These are phyloP conservation scores for Phaseolus lunatus DNA, from an alignment of 306 rosid species.

Conservation along the genomic window DNA sequence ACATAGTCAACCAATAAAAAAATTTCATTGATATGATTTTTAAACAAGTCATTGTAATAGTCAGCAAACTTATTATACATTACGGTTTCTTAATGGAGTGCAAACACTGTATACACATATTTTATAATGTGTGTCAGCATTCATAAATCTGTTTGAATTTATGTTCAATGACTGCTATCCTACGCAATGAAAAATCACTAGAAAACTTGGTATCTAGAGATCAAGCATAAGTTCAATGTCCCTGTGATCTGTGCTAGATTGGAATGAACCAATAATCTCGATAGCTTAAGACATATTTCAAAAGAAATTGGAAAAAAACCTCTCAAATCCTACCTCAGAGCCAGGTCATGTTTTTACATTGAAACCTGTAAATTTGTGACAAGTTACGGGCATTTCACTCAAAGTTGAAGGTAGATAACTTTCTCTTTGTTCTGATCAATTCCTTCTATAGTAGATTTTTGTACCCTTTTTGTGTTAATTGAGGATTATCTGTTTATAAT, in stretches of 20 bases:
- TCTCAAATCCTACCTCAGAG: not conserved
- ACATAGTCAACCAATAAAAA: not conserved
- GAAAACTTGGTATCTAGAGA: not conserved
- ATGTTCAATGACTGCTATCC: not conserved
- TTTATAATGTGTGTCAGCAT: not conserved
- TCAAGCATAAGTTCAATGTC: not conserved
- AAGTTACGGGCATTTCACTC: not conserved
- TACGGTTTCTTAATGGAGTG: no score
- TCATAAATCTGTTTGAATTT: not conserved
- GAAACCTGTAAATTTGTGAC: not conserved
- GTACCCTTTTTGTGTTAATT: not conserved
- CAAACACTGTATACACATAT: not conserved
- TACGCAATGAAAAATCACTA: not conserved
- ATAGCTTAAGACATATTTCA: not conserved
- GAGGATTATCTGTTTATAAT: not conserved
- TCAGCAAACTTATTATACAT: no score
- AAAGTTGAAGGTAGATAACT: not conserved
- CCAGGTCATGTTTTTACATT: not conserved
- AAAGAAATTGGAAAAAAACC: not conserved
- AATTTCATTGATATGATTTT: no score
- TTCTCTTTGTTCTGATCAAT: not conserved
- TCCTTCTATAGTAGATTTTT: not conserved
- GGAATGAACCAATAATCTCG: not conserved
- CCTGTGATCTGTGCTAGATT: no score
- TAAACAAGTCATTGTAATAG: no score